Evolutionary conservation across 1,284 basidiomycete genomes (phyloP), one percentile per base, ranked within the genome.

Genomic region (Ceratobasidium sp.): DNA sequence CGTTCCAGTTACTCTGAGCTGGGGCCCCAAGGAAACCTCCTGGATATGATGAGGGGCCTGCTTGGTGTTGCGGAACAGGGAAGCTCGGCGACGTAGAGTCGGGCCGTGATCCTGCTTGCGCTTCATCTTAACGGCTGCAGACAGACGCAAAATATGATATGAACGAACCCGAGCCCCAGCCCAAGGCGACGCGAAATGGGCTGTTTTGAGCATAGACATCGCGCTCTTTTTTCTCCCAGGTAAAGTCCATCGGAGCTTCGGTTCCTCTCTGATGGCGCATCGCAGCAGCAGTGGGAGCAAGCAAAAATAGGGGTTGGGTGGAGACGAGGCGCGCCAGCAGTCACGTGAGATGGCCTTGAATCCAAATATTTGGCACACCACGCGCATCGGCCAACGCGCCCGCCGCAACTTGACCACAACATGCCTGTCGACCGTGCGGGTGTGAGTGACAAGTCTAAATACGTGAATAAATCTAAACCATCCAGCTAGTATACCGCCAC

Each of bases 181-280:
- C 64, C 52, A n/a, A 55, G 14, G 64, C 23, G 3, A 50, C 8
- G 10, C 45, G 46, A 65, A 65, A 65, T 21, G 62, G 62, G 21
- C 62, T 65, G 39, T 53, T 30, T 23, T 45, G 48, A 36, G 62
- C 62, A 39, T 65, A 65, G 21, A 57, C 30, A 50, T 58, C 48
- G n/a, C 70, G 50, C 4, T 74, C 70, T 18, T 72, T 61, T 64
- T 83, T 84, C 14, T 88, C 89, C 77, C 85, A 89, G 76, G 91
- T 86, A 79, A 88, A 93, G 80, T 93, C 92, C 91, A 93, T 93
- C 1, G 91, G 91, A 5, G 88, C 89, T 77, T 92, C 91, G 64
- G 83, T 91, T 18, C 73, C 60, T 45, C 73, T 53, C 39, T 59
- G 52, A 64, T 74, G 50, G 30, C 48, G 73, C 45, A 59, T 36